These are phyloP conservation scores for Saccharomycodes ludwigii DNA, from an alignment of 805 yeast genomes.

Conservation along the genomic window DNA sequence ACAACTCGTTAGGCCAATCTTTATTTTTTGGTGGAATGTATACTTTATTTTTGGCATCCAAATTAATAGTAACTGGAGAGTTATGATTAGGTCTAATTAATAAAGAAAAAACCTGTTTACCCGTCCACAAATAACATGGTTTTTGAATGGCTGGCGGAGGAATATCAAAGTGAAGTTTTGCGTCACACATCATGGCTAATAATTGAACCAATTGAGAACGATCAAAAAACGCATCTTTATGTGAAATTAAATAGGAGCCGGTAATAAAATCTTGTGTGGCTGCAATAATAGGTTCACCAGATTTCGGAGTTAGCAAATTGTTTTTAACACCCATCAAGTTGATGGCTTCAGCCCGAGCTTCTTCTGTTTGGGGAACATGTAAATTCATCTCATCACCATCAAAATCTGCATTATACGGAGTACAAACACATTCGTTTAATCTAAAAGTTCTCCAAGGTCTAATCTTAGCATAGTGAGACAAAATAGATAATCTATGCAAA, in stretches of 20 bases:
- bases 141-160: conserved; percentile 93
- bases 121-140: conserved; percentile 91
- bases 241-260: conserved; percentile 85
- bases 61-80: conserved; percentile 73
- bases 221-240: conserved; percentile 87
- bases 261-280: conserved; percentile 99
- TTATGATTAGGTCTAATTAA: conserved; percentile 69
- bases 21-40: conserved; percentile 57
- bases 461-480: conserved; percentile 90
- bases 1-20: conserved; percentile 81
- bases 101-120: conserved; percentile 86
- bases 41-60: conserved; percentile 91
- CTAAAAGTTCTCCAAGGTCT: conserved; percentile 98
- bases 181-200: conserved; percentile 94
- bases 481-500: conserved; percentile 82
- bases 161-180: conserved; percentile 70
- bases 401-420: conserved; percentile 98
- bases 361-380: conserved; percentile 98
- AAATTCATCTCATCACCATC: conserved; percentile 99
- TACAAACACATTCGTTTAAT: conserved; percentile 96
- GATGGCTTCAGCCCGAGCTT: conserved; percentile 98
- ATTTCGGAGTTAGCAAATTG: conserved; percentile 86
- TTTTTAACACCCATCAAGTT: conserved; percentile 96
- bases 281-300: conserved; percentile 98
- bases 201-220: conserved; percentile 74